Evolutionary conservation across 306 rosid genomes (phyloP), one percentile per base, ranked within the genome.

Genomic region (Fagus sylvatica): DNA sequence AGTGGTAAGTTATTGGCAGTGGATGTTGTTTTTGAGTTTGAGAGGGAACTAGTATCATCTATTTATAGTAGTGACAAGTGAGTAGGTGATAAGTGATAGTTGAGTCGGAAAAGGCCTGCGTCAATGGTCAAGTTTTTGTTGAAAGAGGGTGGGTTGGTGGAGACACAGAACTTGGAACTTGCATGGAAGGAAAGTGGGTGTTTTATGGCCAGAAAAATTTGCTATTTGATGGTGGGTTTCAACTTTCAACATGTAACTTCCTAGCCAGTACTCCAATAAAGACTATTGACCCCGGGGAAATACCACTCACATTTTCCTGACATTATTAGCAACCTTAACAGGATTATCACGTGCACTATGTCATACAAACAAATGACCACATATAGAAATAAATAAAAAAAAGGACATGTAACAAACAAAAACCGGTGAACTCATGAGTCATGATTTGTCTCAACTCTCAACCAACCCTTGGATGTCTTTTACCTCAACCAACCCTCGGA

Each of bases 231-330:
- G 13, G 12, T 8, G 49, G 12, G 3, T n/a, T n/a, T n/a, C n/a
- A n/a, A n/a, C n/a, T 43, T 43, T 43, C 49, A 7, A 43, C 51
- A 43, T 2, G 51, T 9, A 3, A 13, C 4, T 4, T 56, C 19
- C 4, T 74, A 28, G 43, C 5, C 2, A 5, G 34, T 40, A 19
- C 4, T 28, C 37, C 2, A 2, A 57, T 7, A 10, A 28, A 57
- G 78, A 75, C 78, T 71, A 75, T n/a, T 32, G 60, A 62, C 72
- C 43, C 2, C 30, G 34, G 30, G 46, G 49, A 36, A 3, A 55
- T 19, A 19, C 36, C 17, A 9, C 15, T 3, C 34, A 28, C 32
- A 3, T 28, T 1, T 4, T 10, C 36, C 12, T 9, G 6, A 51
- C 16, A 15, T n/a, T n/a, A 16, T 51, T 13, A 11, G 36, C 34